Evolutionary conservation across 495 filamentous ascomycete species (phyloP), one percentile per base, ranked within the genome.

Genomic region (Glarea lozoyensis): DNA sequence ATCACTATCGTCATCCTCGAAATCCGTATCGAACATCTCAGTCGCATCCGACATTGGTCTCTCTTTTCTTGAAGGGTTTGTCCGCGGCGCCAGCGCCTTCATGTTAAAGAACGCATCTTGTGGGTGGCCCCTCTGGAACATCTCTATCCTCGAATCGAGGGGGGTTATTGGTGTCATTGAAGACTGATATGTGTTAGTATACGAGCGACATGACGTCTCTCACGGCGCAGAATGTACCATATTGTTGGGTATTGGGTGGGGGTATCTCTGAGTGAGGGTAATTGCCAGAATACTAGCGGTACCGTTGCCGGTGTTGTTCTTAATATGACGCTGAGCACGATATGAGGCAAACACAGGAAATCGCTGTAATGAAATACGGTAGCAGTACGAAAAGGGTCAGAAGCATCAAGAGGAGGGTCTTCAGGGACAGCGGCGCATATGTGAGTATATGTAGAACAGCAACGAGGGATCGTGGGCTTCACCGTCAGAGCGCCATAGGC

Each of bases 11-110:
- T 78, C 71, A 43, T 81, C 81, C 44, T 80, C 77, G 47, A 75
- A 80, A 37, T 92, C 86, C 24, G 82, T 83, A 54, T 88, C 84
- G 54, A 77, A 75, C 46, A 84, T 77, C 41, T 86, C 80, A 13
- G 80, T 88, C 19, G 77, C 70, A 17, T 77, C 65, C 24, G 85
- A 88, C 27, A 67, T 52, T 36, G 79, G 77, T n/a, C n/a, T n/a
- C n/a, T n/a, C n/a, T n/a, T n/a, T n/a, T n/a, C n/a, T n/a, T n/a
- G n/a, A n/a, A n/a, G n/a, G n/a, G n/a, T n/a, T n/a, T n/a, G n/a
- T n/a, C 42, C 76, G 60, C 31, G 50, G 46, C 36, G 66, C 63
- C 33, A 55, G 53, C 50, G 62, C 59, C 54, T 64, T 69, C 49
- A 66, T 64, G 47, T 57, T 53, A 55, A 74, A 74, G 48, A 72